Evolutionary conservation across 1,284 basidiomycete genomes (phyloP).

Genomic region (Phellinidium pouzarii): DNA sequence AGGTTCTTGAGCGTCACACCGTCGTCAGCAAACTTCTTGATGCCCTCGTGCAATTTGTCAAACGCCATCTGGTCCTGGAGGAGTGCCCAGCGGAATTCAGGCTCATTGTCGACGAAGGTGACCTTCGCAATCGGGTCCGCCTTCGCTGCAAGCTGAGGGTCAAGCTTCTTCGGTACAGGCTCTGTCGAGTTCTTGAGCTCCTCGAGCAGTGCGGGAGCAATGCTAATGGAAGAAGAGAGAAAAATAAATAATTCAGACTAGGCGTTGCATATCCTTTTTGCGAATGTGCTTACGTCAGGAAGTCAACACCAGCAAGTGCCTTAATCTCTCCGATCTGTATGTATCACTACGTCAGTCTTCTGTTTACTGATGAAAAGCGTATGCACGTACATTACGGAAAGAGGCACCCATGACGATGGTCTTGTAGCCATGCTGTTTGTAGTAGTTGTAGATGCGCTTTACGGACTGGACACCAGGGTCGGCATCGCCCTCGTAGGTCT

Average conservation of each 20-base stretch:
- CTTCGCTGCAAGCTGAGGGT: slow-evolving; percentile 54
- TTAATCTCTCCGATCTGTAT: slow-evolving; percentile 84
- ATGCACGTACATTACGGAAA: slow-evolving; percentile 81
- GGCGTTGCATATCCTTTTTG: not conserved
- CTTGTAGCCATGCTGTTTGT: slow-evolving; percentile 98
- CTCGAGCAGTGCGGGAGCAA: slow-evolving; percentile 86
- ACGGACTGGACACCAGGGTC: slow-evolving; percentile 98
- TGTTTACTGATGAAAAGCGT: slow-evolving; percentile 10
- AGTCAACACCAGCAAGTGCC: slow-evolving; percentile 93
- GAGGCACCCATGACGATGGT: slow-evolving; percentile 99
- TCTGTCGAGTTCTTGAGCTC: slow-evolving; percentile 82
- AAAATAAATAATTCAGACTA: not conserved
- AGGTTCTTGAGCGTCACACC: slow-evolving; percentile 84
- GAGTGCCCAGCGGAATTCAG: slow-evolving; percentile 92
- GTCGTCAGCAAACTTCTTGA: slow-evolving; percentile 95
- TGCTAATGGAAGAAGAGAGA: slow-evolving; percentile 28
- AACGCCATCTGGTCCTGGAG: slow-evolving; percentile 92
- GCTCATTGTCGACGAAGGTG: slow-evolving; percentile 85
- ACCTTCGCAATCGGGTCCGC: slow-evolving; percentile 73
- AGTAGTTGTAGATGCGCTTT: slow-evolving; percentile 97
- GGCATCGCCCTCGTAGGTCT: slow-evolving; percentile 78
- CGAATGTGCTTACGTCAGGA: slow-evolving; percentile 56
- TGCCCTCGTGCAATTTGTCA: slow-evolving; percentile 95
- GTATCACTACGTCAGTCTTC: slow-evolving; percentile 21
- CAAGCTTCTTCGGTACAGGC: slow-evolving; percentile 81